Conservation (phyloP, 192 early-diverging fungal genomes). For the Coemansia sp. region DNA sequence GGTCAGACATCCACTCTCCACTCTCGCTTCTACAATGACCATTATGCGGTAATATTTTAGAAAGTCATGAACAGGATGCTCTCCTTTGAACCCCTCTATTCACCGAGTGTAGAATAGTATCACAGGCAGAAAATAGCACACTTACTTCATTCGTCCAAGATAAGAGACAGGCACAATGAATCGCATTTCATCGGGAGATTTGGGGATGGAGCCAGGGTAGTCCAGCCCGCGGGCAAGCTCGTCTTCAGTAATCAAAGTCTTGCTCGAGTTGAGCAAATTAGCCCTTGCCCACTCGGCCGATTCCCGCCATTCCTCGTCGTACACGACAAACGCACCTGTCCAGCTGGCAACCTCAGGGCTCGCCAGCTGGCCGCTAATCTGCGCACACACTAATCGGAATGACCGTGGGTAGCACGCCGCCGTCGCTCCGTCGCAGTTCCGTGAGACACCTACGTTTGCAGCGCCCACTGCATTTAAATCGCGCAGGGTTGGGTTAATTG, state of each 20-base stretch:
- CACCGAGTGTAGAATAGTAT: too few species aligned
- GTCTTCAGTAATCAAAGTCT: slow-evolving; percentile 18
- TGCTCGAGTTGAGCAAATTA: slow-evolving; percentile 17
- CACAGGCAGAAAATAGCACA: slow-evolving; percentile 14
- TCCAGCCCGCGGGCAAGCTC: slow-evolving; percentile 36
- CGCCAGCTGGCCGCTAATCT: slow-evolving; percentile 24
- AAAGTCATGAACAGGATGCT: neutral
- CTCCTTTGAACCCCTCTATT: too few species aligned
- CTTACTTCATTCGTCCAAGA: slow-evolving; percentile 42
- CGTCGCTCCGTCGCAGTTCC: slow-evolving; percentile 5
- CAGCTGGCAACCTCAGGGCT: slow-evolving; percentile 40
- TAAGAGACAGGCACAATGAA: slow-evolving; percentile 46
- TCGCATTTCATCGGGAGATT: slow-evolving; percentile 24
- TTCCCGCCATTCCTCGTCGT: slow-evolving; percentile 33
- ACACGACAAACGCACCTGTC: slow-evolving; percentile 42
- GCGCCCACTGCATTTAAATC: slow-evolving; percentile 39
- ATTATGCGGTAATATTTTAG: neutral
- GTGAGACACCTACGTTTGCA: neutral
- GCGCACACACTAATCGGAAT: slow-evolving; percentile 26
- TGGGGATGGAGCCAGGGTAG: slow-evolving; percentile 45
- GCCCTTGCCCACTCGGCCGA: slow-evolving; percentile 18
- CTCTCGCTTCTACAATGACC: slow-evolving; percentile 29
- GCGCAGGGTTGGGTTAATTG: slow-evolving; percentile 30
- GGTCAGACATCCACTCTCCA: slow-evolving; percentile 50
- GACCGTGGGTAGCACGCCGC: slow-evolving; percentile 28